These are phyloP conservation scores for Annulohypoxylon truncatum DNA, from an alignment of 2,329 filamentous ascomycete species.

Conservation along the genomic window DNA sequence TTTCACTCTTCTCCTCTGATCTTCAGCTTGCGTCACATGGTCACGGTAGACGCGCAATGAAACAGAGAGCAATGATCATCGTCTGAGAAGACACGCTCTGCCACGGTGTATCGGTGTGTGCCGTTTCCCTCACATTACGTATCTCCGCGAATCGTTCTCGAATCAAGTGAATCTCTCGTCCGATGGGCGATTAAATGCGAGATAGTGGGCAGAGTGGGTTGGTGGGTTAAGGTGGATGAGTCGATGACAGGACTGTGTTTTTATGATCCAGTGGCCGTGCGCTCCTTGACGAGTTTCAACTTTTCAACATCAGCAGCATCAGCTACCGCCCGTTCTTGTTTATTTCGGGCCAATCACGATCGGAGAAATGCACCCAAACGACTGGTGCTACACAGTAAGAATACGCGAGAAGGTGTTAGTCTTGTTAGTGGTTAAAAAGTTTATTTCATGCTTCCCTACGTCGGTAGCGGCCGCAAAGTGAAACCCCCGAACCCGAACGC, in stretches of 20 bases:
- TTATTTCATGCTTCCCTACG: background rate
- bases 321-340: slow-evolving; percentile 39
- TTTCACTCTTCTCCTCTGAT: background rate
- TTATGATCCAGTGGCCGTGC: slow-evolving; percentile 36
- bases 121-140: slow-evolving; percentile 13
- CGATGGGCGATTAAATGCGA: slow-evolving; percentile 20
- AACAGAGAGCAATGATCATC: slow-evolving; percentile 28
- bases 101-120: slow-evolving; percentile 11
- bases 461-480: slow-evolving; percentile 20
- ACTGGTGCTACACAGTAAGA: slow-evolving; percentile 27
- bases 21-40: slow-evolving; percentile 25
- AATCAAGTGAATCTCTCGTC: slow-evolving; percentile 30
- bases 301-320: slow-evolving; percentile 19
- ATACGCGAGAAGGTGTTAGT: background rate
- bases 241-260: slow-evolving; percentile 32
- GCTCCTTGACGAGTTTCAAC: slow-evolving; percentile 39
- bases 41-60: slow-evolving; percentile 23
- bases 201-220: background rate
- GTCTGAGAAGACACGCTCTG: slow-evolving; percentile 13
- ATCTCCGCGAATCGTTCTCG: slow-evolving; percentile 23
- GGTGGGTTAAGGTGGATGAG: slow-evolving; percentile 16
- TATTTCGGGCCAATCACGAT: slow-evolving; percentile 30
- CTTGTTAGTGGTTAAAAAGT: background rate
- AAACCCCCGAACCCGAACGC: slow-evolving; percentile 24
- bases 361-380: slow-evolving; percentile 6